phyloP scores from a whole-genome alignment of 2,329 filamentous ascomycete species.

The Aspergillus luchuensis region DNA sequence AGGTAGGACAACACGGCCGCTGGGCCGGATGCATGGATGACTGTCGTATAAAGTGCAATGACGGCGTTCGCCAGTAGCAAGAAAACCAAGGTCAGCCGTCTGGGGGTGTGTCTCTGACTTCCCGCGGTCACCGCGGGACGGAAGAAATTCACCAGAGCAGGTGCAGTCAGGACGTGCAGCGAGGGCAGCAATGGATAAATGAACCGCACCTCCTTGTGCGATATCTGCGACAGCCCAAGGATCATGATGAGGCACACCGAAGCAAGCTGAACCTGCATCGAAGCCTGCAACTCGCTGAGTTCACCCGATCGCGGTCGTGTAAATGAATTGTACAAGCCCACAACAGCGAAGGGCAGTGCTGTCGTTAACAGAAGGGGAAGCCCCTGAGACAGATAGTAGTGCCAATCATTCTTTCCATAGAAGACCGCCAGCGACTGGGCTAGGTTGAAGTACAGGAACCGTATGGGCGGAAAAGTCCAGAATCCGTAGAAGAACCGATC shows the following conservation, averaged over 20 bases:
- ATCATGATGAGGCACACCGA: slow-evolving; percentile 63
- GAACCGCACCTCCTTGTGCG: slow-evolving; percentile 97
- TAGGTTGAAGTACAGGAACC: slow-evolving; percentile 89
- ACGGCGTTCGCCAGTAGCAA: slow-evolving; percentile 67
- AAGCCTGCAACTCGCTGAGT: slow-evolving; percentile 29
- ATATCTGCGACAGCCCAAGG: slow-evolving; percentile 70
- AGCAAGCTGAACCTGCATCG: slow-evolving; percentile 58
- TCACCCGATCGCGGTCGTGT: slow-evolving; percentile 39
- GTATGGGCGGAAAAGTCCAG: slow-evolving; percentile 86
- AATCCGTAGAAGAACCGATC: slow-evolving; percentile 79
- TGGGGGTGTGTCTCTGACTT: slow-evolving; percentile 45
- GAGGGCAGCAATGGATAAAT: slow-evolving; percentile 88
- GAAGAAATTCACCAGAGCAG: slow-evolving; percentile 68
- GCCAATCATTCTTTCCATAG: slow-evolving; percentile 85
- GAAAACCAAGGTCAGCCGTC: slow-evolving; percentile 55
- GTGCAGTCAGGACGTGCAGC: slow-evolving; percentile 78
- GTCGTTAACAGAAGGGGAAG: slow-evolving; percentile 84
- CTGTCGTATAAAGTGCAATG: slow-evolving; percentile 72
- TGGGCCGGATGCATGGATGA: slow-evolving; percentile 78
- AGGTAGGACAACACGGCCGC: slow-evolving; percentile 74
- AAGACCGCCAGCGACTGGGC: slow-evolving; percentile 85
- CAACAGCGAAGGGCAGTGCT: slow-evolving; percentile 72
- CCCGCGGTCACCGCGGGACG: slow-evolving; percentile 43
- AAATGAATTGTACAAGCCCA: slow-evolving; percentile 61
- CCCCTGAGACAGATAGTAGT: slow-evolving; percentile 92